Evolutionary conservation across 108 stramenopile genomes (phyloP), one percentile per base, ranked within the genome.

Genomic region (Cylindrotheca fusiformis): DNA sequence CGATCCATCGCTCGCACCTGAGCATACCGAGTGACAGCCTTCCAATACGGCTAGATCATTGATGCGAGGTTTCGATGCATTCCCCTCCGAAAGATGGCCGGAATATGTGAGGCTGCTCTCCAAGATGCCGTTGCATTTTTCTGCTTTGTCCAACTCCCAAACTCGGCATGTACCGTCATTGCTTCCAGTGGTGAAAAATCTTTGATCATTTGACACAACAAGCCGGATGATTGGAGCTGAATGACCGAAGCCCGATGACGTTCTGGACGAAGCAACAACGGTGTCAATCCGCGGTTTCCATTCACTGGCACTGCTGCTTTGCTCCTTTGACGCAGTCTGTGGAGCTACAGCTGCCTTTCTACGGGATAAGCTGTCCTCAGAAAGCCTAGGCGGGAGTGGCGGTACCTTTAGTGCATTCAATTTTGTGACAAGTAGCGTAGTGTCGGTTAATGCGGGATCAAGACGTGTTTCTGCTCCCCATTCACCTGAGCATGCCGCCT

Each of bases 141-240:
- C 92, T 48, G 87, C 64, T 49, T 94, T 86, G 12, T 81, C 68
- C 30, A 91, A 63, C 65, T 97, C 94, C 87, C 95, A 98, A 29
- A 98, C 87, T 63, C 86, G 81, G 52, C 88, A 88, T 5, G 95
- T 95, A 6, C 93, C 93, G 73, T 98, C 97, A 59, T 79, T 82
- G 30, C 92, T 90, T 23, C 86, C 95, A 17, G 94, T 87, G 3
- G 85, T 94, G 62, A 98, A 96, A 63, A 96, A 98, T 20, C 83
- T 63, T 52, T 95, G 81, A 73, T 98, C 96, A 46, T 79, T 75
- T 0, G 95, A 78, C 28, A 98, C 82, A 32, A 94, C 94, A 56
- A 98, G 69, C n/a, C 95, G 84, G 60, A 82, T 65, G 10, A 96
- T 90, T 36, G 96, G 85, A 23, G 78, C 92, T 3, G 66, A 76